These are phyloP conservation scores for Mortierella sp. DNA, from an alignment of 371 early-diverging fungal species.

Conservation along the genomic window DNA sequence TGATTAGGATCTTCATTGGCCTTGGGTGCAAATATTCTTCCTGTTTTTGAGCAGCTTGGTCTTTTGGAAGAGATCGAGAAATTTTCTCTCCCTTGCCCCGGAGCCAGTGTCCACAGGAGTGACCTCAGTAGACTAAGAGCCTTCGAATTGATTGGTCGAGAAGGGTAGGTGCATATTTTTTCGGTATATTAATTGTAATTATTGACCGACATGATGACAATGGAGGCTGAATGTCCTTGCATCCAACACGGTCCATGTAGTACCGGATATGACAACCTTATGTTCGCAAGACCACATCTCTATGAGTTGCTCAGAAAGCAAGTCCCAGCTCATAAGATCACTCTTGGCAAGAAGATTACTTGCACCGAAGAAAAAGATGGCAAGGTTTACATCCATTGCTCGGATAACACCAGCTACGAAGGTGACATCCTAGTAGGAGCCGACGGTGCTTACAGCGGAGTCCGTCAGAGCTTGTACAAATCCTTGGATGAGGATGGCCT, in stretches of 20 bases:
- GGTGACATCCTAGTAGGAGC: slow-evolving; percentile 20
- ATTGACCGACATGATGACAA: no score
- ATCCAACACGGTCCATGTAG: neutral
- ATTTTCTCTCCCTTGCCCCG: neutral
- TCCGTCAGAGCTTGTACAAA: slow-evolving; percentile 11
- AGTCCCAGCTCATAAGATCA: slow-evolving; percentile 6
- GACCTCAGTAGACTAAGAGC: neutral
- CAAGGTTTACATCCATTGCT: slow-evolving; percentile 9
- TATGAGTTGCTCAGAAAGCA: neutral
- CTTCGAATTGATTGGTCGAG: neutral
- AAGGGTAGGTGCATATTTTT: neutral
- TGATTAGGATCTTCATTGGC: slow-evolving; percentile 6
- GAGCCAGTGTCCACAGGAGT: neutral
- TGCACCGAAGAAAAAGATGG: neutral
- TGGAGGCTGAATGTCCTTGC: no score
- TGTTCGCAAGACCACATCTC: slow-evolving; percentile 8
- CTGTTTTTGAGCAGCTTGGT: no score
- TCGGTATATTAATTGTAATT: neutral
- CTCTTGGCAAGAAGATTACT: slow-evolving; percentile 9
- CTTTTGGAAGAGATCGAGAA: slow-evolving; percentile 16
- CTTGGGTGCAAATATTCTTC: no score
- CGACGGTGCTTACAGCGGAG: no score
- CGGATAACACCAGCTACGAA: slow-evolving; percentile 7
- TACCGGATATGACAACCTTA: slow-evolving; percentile 13
- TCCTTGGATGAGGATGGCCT: neutral